Conservation (phyloP, 495 filamentous ascomycete genomes). For the Penicillium desertorum region DNA sequence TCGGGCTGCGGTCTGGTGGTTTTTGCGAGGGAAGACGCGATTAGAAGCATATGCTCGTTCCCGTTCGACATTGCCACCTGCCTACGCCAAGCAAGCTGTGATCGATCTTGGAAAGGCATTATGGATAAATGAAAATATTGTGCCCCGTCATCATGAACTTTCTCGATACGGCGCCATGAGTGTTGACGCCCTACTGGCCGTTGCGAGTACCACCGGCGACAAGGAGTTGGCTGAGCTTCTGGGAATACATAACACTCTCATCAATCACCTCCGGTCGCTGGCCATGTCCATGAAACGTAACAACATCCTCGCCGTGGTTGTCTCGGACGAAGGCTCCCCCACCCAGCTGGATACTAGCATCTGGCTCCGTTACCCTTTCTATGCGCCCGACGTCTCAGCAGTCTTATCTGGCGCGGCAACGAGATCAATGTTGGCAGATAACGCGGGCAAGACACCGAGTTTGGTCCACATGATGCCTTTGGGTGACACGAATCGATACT, state of each 20-base stretch:
- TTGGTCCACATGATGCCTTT: conserved; percentile 69
- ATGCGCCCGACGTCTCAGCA: conserved; percentile 64
- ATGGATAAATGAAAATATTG: conserved; percentile 72
- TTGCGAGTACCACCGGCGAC: conserved; percentile 50
- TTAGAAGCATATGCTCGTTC: conserved; percentile 70
- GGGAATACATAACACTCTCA: conserved; percentile 53
- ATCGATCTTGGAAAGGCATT: conserved; percentile 78
- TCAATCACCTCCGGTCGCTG: conserved; percentile 66
- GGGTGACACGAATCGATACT: conserved; percentile 65
- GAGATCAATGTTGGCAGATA: conserved; percentile 46
- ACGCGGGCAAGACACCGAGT: conserved; percentile 37
- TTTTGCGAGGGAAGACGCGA: conserved; percentile 69
- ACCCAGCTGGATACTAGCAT: conserved; percentile 70
- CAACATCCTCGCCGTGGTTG: conserved; percentile 62
- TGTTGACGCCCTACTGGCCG: conserved; percentile 44
- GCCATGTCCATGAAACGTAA: conserved; percentile 80
- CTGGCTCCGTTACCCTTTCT: conserved; percentile 70
- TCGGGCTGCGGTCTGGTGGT: conserved; percentile 81
- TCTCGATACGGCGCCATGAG: conserved; percentile 47
- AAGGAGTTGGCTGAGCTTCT: conserved; percentile 47
- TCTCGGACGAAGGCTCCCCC: conserved; percentile 48
- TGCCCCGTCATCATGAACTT: conserved; percentile 54
- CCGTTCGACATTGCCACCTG: conserved; percentile 40
- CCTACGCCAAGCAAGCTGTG: conserved; percentile 60
- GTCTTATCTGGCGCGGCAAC: conserved; percentile 63